These are phyloP conservation scores for Musa troglodytarum DNA, from an alignment of 176 grass and related monocot species.

Conservation along the genomic window DNA sequence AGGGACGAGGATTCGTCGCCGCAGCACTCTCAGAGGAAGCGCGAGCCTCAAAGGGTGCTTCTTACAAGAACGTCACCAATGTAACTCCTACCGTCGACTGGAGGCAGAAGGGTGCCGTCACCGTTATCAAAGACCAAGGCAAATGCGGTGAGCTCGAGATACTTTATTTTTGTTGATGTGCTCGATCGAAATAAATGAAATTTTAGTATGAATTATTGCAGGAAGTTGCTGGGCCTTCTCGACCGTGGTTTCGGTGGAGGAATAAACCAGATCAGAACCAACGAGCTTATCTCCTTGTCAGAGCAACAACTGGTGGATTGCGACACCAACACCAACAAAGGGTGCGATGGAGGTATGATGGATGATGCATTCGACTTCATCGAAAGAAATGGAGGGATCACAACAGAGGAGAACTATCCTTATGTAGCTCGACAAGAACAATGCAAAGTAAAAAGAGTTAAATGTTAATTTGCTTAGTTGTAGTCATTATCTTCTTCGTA, in stretches of 20 bases:
- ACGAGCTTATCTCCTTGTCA: conserved; percentile 45
- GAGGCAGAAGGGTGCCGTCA: conserved; percentile 58
- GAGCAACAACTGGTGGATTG: conserved; percentile 85
- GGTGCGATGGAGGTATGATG: conserved; percentile 76
- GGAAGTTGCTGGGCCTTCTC: conserved; percentile 93
- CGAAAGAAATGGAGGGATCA: conserved; percentile 52
- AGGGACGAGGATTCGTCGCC: too few species aligned
- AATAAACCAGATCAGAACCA: conserved; percentile 70
- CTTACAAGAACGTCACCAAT: conserved; percentile 17
- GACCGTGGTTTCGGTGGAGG: conserved; percentile 52
- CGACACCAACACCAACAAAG: conserved; percentile 31
- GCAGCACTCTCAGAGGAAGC: too few species aligned
- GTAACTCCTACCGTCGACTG: conserved; percentile 47
- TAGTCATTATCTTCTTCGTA: too few species aligned
- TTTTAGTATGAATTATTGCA: background rate
- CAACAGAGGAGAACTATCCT: conserved; percentile 51
- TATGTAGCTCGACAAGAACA: conserved; percentile 34
- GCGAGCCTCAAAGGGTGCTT: conserved; percentile 11
- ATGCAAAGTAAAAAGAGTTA: conserved; percentile 8
- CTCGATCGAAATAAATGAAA: background rate
- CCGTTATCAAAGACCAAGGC: conserved; percentile 72
- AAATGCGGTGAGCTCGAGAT: conserved; percentile 43
- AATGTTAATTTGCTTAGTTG: too few species aligned
- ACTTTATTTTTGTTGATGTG: too few species aligned
- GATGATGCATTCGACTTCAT: conserved; percentile 71